A percentile compares a stretch with the other conserved stretches of the same genome.
Evolutionary conservation across 2,329 filamentous ascomycete genomes (phyloP).

Genomic region (Aplosporella prunicola): DNA sequence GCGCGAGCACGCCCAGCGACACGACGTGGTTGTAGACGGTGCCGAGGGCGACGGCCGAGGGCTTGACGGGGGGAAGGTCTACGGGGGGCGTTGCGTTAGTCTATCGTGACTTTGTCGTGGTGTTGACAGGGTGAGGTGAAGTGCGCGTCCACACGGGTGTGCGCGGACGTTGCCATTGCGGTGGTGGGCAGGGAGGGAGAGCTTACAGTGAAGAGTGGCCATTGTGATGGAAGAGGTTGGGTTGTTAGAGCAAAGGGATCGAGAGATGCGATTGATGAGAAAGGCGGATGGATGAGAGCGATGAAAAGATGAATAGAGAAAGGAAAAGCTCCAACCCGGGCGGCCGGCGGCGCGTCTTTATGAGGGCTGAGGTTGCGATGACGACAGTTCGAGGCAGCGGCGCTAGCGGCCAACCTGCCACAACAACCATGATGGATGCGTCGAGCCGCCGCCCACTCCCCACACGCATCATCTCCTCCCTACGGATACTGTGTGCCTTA

Average conservation of each 20-base stretch:
- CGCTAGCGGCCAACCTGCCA: too few species aligned
- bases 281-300: not conserved
- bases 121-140: not conserved
- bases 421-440: too few species aligned
- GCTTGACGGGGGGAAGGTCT: slow-evolving; percentile 82
- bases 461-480: too few species aligned
- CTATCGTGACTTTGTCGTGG: not conserved
- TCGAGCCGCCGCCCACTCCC: too few species aligned
- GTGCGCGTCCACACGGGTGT: not conserved
- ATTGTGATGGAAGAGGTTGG: slow-evolving; percentile 34
- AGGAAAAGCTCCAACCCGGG: too few species aligned
- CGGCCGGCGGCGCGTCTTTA: slow-evolving; percentile 7
- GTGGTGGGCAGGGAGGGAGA: not conserved
- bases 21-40: slow-evolving; percentile 91
- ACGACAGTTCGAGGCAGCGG: too few species aligned
- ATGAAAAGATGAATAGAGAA: too few species aligned
- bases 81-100: slow-evolving; percentile 4
- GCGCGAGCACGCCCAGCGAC: slow-evolving; percentile 76
- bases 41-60: slow-evolving; percentile 92
- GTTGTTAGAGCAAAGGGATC: not conserved
- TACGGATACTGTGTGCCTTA: too few species aligned
- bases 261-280: not conserved
- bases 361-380: not conserved
- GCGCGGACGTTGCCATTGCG: not conserved
- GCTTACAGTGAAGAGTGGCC: slow-evolving; percentile 52